A percentile compares a stretch with the other conserved stretches of the same genome.
phyloP scores from a whole-genome alignment of 768 basidiomycete genomes.

The Suillus americanus region DNA sequence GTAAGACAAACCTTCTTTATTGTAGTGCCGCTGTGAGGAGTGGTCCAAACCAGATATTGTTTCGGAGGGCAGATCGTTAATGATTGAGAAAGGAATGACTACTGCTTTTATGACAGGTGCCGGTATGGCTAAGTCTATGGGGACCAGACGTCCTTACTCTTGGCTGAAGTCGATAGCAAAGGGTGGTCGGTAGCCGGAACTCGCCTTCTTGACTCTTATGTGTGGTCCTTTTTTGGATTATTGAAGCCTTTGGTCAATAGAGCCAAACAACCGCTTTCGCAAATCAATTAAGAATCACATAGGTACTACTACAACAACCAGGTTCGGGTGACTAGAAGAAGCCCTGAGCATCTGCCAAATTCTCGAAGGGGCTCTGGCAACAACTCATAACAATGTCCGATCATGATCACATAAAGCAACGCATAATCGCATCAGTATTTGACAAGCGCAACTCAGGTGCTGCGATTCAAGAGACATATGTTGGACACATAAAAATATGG shows the following conservation, averaged over 20 bases:
- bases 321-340: background rate
- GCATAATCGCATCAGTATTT: constrained; percentile 85
- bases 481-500: constrained; percentile 90
- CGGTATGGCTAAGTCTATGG: constrained; percentile 3
- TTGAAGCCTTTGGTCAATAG: constrained; percentile 22
- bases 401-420: constrained; percentile 53
- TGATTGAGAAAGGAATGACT: constrained; percentile 11
- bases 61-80: constrained; percentile 3
- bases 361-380: background rate
- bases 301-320: background rate
- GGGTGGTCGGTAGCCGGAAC: constrained; percentile 7
- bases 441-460: constrained; percentile 65
- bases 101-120: constrained; percentile 4
- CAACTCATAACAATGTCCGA: constrained; percentile 34
- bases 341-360: background rate
- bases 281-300: background rate
- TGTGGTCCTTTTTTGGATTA: constrained; percentile 8
- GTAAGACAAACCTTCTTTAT: constrained; percentile 12
- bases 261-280: constrained; percentile 15
- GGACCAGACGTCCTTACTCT: background rate
- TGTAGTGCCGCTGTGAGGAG: constrained; percentile 14
- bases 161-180: constrained; percentile 5
- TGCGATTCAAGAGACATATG: constrained; percentile 73
- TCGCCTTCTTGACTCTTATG: constrained; percentile 7
- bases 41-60: constrained; percentile 14